A percentile compares a stretch with the other conserved stretches of the same genome.
Evolutionary conservation across 2,329 filamentous ascomycete genomes (phyloP).

Genomic region (Epichloe glyceriae): DNA sequence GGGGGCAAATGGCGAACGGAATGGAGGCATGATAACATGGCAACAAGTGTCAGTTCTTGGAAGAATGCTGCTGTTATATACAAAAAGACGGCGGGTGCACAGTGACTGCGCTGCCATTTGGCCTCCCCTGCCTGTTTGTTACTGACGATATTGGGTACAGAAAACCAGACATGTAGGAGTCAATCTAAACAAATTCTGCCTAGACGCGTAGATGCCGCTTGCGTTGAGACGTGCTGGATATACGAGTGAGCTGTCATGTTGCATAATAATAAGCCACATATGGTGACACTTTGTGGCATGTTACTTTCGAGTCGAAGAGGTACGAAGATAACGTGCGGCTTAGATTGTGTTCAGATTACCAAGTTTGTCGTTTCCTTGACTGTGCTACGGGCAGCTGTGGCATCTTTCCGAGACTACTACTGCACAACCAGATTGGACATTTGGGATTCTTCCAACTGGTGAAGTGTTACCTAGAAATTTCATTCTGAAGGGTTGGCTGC

Average conservation of each 20-base stretch:
- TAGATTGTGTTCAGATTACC: too few species aligned
- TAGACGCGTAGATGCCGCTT: neutral
- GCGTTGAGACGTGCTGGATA: neutral
- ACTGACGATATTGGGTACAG: conserved; percentile 1
- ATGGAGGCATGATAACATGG: neutral
- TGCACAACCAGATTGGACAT: too few species aligned
- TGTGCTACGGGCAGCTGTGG: too few species aligned
- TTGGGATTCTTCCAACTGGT: too few species aligned
- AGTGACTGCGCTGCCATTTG: neutral
- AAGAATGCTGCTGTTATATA: neutral
- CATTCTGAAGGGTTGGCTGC: too few species aligned
- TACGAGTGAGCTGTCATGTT: neutral
- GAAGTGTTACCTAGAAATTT: too few species aligned
- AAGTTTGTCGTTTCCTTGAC: too few species aligned
- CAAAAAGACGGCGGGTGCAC: neutral
- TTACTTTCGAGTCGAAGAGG: too few species aligned
- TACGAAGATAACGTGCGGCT: too few species aligned
- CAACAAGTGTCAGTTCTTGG: neutral
- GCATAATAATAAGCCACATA: neutral
- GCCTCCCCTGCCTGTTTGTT: neutral
- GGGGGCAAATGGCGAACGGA: neutral
- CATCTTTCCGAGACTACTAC: too few species aligned
- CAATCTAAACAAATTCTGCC: neutral
- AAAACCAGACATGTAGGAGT: neutral
- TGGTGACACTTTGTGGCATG: neutral